Base-by-base conservation (phyloP, 331 rosid species). In the Telfairia occidentalis region DNA sequence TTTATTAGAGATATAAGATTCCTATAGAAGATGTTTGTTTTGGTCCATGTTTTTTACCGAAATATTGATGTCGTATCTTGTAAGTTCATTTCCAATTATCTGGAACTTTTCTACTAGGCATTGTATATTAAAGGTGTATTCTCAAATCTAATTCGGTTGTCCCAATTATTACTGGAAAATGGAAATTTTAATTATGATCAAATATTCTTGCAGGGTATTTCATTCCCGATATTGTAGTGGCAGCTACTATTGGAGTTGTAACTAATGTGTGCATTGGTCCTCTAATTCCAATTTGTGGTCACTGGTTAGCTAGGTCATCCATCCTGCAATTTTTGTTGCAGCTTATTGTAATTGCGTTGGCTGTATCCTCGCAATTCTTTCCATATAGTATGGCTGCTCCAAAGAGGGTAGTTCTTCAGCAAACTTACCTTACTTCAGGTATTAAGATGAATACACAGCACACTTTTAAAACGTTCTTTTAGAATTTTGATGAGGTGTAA, bases 341-440 rank as follows among this genome's bases (percentile, higher is more conserved):
- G 81, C 84, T 95, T 76, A 92, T 76, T 74, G 87, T 92, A 71
- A 75, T 84, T 79, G 89, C 84, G 61, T 76, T 90, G 87, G 99
- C 99, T 16, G 53, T 95, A 75, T 89, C 99, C 54, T 87, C 93
- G n/a, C 99, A 92, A 79, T 89, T 95, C 85, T 95, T 95, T 81
- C 99, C 99, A 58, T 95, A 95, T 77, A 84, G 93, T 78, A 72
- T 15, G 21, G 86, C 83, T 32, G 97, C 97, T 35, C 99, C 99
- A 61, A 95, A 95, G 88, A 90, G 99, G 83, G 69, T 87, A 70
- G 81, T 87, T 82, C 88, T 95, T 79, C 99, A 95, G 87, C 84
- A 92, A 59, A 86, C 94, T 7, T 75, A 86, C 65, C 84, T 42
- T 71, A 95, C 97, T 64, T 50, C 84, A 90, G 99, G 99, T 95